Evolutionary conservation across 495 filamentous ascomycete genomes (phyloP), one percentile per base, ranked within the genome.

Genomic region (Annulohypoxylon maeteangense): DNA sequence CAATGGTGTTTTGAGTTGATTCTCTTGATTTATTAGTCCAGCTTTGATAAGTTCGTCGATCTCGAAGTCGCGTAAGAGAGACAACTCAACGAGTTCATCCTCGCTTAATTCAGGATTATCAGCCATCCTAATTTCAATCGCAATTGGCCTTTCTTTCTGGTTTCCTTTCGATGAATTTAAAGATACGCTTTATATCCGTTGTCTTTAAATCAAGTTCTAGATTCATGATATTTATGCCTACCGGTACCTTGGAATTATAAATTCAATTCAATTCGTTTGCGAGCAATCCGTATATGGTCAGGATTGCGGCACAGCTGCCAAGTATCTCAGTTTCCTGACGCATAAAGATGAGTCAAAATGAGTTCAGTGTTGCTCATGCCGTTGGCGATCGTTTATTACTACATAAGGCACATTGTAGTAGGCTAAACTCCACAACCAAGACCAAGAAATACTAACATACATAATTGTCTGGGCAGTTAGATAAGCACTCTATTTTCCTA

Each of bases 21-120:
- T 40, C 12, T 65, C 62, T 12, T 55, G 31, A 22, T 20, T 27
- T 29, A 74, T 32, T 3, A 77, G 27, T 7, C 56, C 68, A 58
- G 65, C 68, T 32, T 55, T 58, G 6, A 74, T 65, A 23, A 77
- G 57, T 22, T 64, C 60, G 51, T 77, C 75, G 5, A 65, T 68
- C 42, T 75, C 73, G n/a, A 73, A 71, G 53, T 74, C 70, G 31
- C 74, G 74, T 38, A 77, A 70, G 6, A 75, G 73, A 8, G 75
- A 74, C 4, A 75, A 50, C 36, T 77, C 57, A 36, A 67, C 29
- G 7, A 73, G 60, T 27, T 75, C 73, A n/a, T 77, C 73, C 5
- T 73, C 72, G 45, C 53, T 67, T 16, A 67, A 45, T 40, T 55
- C 53, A n/a, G 20, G 4, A 38, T 34, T 27, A 6, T 25, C n/a